Conservation (phyloP, 148 eudicot species). For the Rhododendron griersonianum region DNA sequence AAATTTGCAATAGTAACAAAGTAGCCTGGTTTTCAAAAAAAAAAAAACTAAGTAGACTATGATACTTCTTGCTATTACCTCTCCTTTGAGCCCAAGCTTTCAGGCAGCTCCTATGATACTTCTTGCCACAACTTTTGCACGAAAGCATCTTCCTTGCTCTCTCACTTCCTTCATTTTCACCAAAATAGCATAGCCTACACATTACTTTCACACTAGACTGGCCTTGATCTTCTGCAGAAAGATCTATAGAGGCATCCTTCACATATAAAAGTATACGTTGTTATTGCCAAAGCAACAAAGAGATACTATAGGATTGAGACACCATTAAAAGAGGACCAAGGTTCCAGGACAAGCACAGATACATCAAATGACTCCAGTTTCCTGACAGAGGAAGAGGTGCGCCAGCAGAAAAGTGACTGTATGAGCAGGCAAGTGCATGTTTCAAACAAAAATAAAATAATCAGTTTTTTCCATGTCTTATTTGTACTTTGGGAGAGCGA, state of each 20-base stretch:
- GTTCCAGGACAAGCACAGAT: neutral
- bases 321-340: neutral
- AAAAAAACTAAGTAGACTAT: neutral
- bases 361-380: conserved; percentile 1
- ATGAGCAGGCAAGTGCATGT: neutral
- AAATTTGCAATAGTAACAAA: conserved; percentile 5
- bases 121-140: conserved; percentile 82
- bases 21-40: neutral
- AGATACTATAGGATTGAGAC: neutral
- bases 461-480: neutral
- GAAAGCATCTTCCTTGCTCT: conserved; percentile 89
- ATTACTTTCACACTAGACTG: conserved; percentile 57
- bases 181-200: conserved; percentile 90
- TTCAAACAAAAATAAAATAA: neutral
- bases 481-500: neutral
- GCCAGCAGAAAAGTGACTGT: neutral
- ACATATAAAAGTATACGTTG: neutral
- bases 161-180: conserved; percentile 86
- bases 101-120: conserved; percentile 86
- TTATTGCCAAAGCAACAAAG: conserved; percentile 7
- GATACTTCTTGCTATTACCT: conserved; percentile 42
- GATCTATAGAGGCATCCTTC: conserved; percentile 57
- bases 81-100: conserved; percentile 85
- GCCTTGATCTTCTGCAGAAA: conserved; percentile 60
- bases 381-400: neutral